Evolutionary conservation across 2,329 filamentous ascomycete species (phyloP), one percentile per base, ranked within the genome.

Genomic region (Neurospora sp.): DNA sequence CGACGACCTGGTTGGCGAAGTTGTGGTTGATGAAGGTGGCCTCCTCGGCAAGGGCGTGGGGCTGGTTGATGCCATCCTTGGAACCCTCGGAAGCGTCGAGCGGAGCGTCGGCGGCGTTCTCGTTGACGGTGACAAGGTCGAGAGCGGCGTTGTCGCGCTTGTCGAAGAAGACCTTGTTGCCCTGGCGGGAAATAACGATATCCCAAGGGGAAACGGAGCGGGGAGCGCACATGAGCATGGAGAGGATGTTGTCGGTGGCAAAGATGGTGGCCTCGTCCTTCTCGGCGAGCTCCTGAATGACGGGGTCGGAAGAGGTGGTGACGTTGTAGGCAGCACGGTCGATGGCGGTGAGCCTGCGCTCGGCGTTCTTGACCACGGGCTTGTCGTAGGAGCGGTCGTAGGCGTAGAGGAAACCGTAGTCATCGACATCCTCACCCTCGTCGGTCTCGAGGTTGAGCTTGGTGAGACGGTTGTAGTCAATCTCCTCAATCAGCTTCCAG

Each of bases 11-110:
- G 82, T 97, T 92, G 76, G 93, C 92, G 81, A 99, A 99, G 86
- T 98, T 97, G 87, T 98, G 96, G 88, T 99, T 99, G 88, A 99
- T 99, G 85, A 97, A 96, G 68, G 96, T 99, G 69, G 96, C 96
- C 83, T 99, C 96, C 81, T 97, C 91, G 78, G 96, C 95, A 70
- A 99, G 89, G 69, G 94, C 93, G 69, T 85, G 84, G n/a, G 96
- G 96, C 78, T 93, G 93, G 88, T 99, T 99, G 83, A 99, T 91
- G 74, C 87, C 85, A 79, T 99, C 96, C 83, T 97, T 96, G 85
- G 92, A 93, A 77, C 92, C 92, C 78, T 98, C 95, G 70, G 92
- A 90, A 37, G 91, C 89, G 80, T 99, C 96, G 68, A 98, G 87
- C 43, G 96, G 96, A 36, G 95, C 93, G 81, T 99, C 96, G 72